These are phyloP conservation scores for Pichia cephalocereana DNA, from an alignment of 805 yeast genomes.

Conservation along the genomic window DNA sequence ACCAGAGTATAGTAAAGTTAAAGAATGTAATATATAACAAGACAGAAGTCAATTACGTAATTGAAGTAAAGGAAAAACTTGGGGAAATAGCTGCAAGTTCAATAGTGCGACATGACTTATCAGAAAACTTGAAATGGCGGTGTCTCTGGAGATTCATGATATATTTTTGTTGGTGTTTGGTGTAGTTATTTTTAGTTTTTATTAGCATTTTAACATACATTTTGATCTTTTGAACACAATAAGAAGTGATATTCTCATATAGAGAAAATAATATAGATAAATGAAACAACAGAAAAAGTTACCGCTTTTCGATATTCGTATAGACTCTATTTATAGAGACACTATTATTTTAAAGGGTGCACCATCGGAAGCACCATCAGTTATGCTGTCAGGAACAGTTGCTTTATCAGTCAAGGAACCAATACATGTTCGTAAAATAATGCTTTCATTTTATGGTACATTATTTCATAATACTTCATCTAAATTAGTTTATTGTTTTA, in stretches of 20 bases:
- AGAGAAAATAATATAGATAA: too few relatives aligned
- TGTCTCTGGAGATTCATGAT: too few relatives aligned
- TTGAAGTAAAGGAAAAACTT: too few relatives aligned
- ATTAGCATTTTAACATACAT: too few relatives aligned
- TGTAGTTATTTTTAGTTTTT: too few relatives aligned
- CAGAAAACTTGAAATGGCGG: too few relatives aligned
- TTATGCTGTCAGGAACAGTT: slow-evolving; percentile 65
- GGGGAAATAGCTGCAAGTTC: too few relatives aligned
- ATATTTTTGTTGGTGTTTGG: too few relatives aligned
- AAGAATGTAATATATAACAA: background rate
- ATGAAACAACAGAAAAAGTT: slow-evolving; percentile 8
- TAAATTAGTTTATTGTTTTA: slow-evolving; percentile 61
- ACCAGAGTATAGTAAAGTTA: background rate
- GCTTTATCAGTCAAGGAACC: slow-evolving; percentile 73
- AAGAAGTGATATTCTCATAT: too few relatives aligned
- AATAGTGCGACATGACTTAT: too few relatives aligned
- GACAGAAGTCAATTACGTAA: too few relatives aligned
- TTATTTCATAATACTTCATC: slow-evolving; percentile 24
- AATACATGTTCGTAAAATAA: slow-evolving; percentile 52
- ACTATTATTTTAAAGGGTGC: slow-evolving; percentile 76
- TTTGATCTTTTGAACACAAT: too few relatives aligned
- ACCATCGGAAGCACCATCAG: slow-evolving; percentile 69
- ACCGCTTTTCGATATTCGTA: slow-evolving; percentile 38
- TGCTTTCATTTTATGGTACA: slow-evolving; percentile 58
- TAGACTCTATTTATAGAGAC: slow-evolving; percentile 63